Base-by-base conservation (phyloP, 1,284 basidiomycete genomes). In the Apiotrichum porosum region DNA sequence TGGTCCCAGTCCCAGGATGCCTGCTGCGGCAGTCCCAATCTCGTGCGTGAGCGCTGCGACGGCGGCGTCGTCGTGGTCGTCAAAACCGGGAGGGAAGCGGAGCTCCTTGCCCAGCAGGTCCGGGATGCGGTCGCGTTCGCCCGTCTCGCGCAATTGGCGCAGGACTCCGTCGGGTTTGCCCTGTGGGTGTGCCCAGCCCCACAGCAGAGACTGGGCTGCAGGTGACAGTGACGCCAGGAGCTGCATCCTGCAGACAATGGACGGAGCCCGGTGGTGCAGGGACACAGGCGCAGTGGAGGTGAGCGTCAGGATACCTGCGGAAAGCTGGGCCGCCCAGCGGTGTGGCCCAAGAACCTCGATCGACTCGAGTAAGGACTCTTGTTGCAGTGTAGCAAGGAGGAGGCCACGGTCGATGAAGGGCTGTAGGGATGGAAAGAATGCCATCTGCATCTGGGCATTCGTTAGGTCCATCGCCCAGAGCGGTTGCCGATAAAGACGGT, bases 171-270 rank as follows among this genome's bases (percentile, higher is more conserved):
- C 17, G 12, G 22, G 18, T 1, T 49, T 42, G 24, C 42, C 42
- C 18, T 37, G 37, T 17, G 48, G 48, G 17, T 40, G 42, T 1
- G 48, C 48, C 42, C 42, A 49, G 4, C 48, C 48, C 48, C 48
- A 49, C 6, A 49, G 32, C 6, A 44, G 18, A 3, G 37, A 30
- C 17, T 26, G 42, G 3, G 48, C 42, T 2, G 37, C 48, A 1
- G 48, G 48, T 12, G 37, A 42, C 6, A 49, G 28, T 1, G 37
- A 35, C 9, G 42, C 42, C 19, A 49, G 18, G 21, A 49, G 42
- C 19, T 49, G 42, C 6, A 32, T 31, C 3, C 24, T 9, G 19
- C 23, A 28, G 9, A 36, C 38, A 23, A 49, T 36, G 8, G 26
- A 6, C 21, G 19, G 21, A 19, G 8, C n/a, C 5, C 17, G 28